Conservation (phyloP, 352 stramenopile species). For the Phytophthora nicotianae region DNA sequence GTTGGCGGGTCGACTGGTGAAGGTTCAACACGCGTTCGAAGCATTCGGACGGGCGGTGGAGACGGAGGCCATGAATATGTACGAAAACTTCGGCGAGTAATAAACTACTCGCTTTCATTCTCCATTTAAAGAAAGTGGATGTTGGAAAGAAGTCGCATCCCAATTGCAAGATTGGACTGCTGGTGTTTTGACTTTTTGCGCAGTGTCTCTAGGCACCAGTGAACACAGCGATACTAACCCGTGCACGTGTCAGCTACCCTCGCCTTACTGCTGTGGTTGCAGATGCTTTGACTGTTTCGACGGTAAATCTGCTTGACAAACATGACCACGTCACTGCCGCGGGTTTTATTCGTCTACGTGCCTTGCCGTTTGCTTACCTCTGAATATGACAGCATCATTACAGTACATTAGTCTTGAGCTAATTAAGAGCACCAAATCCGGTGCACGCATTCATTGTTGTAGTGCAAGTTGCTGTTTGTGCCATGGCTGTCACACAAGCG, state of each 20-base stretch:
- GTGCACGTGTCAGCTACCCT: conserved; percentile 3
- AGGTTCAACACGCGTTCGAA: conserved; percentile 42
- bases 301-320: not conserved
- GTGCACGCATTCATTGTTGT: conserved; percentile 26
- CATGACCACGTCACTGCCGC: conserved; percentile 7
- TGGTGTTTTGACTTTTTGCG: conserved; percentile 8
- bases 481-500: conserved; percentile 8
- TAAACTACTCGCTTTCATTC: not conserved
- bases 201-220: conserved; percentile 18
- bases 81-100: conserved; percentile 71
- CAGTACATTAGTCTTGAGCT: not conserved
- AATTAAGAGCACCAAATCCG: conserved; percentile 15
- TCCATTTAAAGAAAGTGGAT: conserved; percentile 14
- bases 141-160: conserved; percentile 13
- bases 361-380: conserved; percentile 17
- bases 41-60: conserved; percentile 35
- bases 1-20: conserved; percentile 45
- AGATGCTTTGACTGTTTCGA: conserved; percentile 4
- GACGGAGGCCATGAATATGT: conserved; percentile 66
- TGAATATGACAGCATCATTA: conserved; percentile 22
- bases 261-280: not conserved
- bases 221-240: conserved; percentile 30
- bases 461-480: conserved; percentile 15
- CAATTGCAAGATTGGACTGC: conserved; percentile 13
- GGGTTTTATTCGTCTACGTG: conserved; percentile 15